Percentiles rank a stretch among this genome's conserved stretches.
phyloP scores from a whole-genome alignment of 2,329 filamentous ascomycete species.

The Paecilomyces dactylethromorphus region DNA sequence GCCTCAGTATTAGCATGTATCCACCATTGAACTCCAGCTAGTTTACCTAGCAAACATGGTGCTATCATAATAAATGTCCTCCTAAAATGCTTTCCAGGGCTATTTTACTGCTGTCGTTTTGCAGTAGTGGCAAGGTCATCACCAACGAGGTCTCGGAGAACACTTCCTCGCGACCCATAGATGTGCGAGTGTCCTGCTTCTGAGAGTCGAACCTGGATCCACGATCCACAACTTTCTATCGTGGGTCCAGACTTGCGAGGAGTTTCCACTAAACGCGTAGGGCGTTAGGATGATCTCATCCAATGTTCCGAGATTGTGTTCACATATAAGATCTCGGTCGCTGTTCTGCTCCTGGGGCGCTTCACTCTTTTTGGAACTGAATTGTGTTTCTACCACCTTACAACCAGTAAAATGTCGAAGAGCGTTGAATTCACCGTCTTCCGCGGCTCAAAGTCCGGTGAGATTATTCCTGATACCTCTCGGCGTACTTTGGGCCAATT shows the following conservation, averaged over 20 bases:
- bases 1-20: not conserved
- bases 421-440: constrained; percentile 10
- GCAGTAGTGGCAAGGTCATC: not conserved
- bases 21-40: not conserved
- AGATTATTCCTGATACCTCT: not conserved
- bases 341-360: not conserved
- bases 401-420: constrained; percentile 1
- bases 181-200: not conserved
- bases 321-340: not conserved
- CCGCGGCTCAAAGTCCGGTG: constrained; percentile 11
- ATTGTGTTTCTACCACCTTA: not conserved
- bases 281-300: not conserved
- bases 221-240: not conserved
- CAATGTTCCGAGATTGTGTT: not conserved
- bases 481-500: constrained; percentile 5
- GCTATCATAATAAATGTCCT: not conserved
- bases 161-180: not conserved
- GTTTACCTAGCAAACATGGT: not conserved
- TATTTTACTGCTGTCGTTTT: not conserved
- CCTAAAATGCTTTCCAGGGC: not conserved
- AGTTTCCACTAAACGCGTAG: not conserved
- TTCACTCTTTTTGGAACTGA: not conserved
- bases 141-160: not conserved
- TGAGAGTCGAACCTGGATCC: not conserved
- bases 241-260: not conserved